Evolutionary conservation across 768 basidiomycete genomes (phyloP).

Genomic region (Podaxis sp.): DNA sequence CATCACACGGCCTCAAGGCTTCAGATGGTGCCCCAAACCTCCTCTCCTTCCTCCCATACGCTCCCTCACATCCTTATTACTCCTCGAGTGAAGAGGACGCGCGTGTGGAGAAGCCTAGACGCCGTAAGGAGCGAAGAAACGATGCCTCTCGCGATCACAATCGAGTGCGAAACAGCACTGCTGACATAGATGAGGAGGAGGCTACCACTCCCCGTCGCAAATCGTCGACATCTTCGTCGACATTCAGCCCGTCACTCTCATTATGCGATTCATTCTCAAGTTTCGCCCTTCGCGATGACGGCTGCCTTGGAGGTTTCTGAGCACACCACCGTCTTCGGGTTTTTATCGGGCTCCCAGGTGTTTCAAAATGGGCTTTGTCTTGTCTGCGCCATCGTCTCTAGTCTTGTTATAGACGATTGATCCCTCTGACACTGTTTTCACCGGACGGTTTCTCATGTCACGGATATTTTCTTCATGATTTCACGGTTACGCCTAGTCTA

Average conservation of each 20-base stretch:
- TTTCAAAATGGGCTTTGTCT: conserved; percentile 5
- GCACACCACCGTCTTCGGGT: not conserved
- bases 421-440: not conserved
- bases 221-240: not conserved
- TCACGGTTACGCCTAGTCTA: conserved; percentile 11
- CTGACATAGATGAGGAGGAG: conserved; percentile 20
- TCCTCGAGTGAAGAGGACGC: conserved; percentile 17
- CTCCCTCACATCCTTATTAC: conserved; percentile 27
- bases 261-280: conserved; percentile 16
- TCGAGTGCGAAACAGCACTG: conserved; percentile 35
- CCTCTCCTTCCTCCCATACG: conserved; percentile 38
- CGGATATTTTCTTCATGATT: not conserved
- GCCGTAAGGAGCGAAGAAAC: conserved; percentile 30
- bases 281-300: conserved; percentile 35
- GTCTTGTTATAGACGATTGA: not conserved
- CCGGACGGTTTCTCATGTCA: conserved; percentile 9
- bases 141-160: conserved; percentile 35
- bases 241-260: conserved; percentile 4
- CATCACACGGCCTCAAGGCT: conserved; percentile 9
- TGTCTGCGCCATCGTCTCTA: not conserved
- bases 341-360: not conserved
- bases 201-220: not conserved
- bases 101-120: conserved; percentile 21
- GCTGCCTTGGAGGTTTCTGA: conserved; percentile 47
- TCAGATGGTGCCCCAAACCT: conserved; percentile 19